Evolutionary conservation across 768 basidiomycete genomes (phyloP), one percentile per base, ranked within the genome.

Genomic region (Naganishia kalamii): DNA sequence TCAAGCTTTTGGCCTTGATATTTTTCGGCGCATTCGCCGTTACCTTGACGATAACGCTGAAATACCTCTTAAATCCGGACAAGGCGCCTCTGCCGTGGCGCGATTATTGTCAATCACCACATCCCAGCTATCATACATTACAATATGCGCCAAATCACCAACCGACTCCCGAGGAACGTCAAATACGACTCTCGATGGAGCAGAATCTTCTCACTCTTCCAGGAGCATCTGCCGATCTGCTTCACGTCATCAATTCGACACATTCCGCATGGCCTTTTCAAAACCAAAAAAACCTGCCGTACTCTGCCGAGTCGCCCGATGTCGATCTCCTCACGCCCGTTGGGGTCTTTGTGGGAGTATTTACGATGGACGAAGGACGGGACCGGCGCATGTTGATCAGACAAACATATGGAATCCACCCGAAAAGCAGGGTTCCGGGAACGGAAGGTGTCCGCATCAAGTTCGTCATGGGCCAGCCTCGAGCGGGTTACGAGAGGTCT

Each of bases 41-140:
- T 66, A 85, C 86, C 66, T 82, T 93, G 71, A 93, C 92, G 32
- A 84, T 92, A 66, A 81, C 90, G 62, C 83, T 97, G 79, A 92
- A 92, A 74, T 88, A 96, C 78, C 84, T 93, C 67, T 84, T 97
- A 74, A 93, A 96, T 76, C 93, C 92, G 65, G 94, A 98, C 83
- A 97, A 96, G 78, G 87, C 88, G 60, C 88, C 92, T 23, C 81
- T 96, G 7, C 92, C 92, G 49, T 98, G 92, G 92, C 85, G 92
- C 70, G 86, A 87, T 23, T 96, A 94, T 76, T 98, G 94, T 79
- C 85, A 74, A n/a, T 83, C 72, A 79, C 84, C 57, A 79, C 81
- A 69, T 70, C 83, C 74, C 8, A 65, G 66, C 19, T 72, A 71
- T 27, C 72, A 70, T 49, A 68, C 71, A 4, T 66, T 75, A 1